Evolutionary conservation across 73 alveolate genomes (phyloP).

Genomic region (Tetrahymena borealis): DNA sequence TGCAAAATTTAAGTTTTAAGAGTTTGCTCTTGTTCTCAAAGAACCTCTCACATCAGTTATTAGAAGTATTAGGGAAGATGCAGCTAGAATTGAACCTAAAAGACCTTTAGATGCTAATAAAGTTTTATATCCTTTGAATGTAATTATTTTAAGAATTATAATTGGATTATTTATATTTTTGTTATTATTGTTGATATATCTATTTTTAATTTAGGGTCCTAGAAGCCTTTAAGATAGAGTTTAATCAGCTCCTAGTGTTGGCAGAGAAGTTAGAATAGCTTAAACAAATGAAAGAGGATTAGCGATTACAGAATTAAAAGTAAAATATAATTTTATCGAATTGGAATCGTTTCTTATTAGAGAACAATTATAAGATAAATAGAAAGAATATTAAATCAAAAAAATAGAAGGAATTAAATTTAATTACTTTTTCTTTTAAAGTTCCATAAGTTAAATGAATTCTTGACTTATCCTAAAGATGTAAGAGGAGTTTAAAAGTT

Average conservation of each 20-base stretch:
- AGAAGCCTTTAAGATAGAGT: not conserved
- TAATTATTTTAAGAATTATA: not conserved
- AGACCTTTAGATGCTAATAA: not conserved
- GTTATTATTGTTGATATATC: not conserved
- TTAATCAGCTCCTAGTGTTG: not conserved
- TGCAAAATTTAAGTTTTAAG: not conserved
- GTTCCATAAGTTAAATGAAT: not conserved
- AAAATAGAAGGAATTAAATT: not conserved
- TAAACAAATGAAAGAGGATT: not conserved
- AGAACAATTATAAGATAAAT: not conserved
- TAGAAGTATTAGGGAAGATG: not conserved
- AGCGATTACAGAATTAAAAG: not conserved
- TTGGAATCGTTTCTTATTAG: not conserved
- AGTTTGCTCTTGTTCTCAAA: not conserved
- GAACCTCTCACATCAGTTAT: not conserved
- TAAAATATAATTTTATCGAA: not conserved
- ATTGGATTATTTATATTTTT: not conserved
- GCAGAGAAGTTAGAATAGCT: not conserved
- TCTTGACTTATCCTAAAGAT: not conserved
- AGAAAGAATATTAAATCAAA: too few species aligned
- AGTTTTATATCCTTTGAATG: not conserved
- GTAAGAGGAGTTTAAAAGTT: not conserved
- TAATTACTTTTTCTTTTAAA: not conserved
- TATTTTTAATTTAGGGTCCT: not conserved
- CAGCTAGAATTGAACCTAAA: not conserved